Evolutionary conservation across 192 early-diverging fungal genomes (phyloP), one percentile per base, ranked within the genome.

Genomic region (Radiomyces spectabilis): DNA sequence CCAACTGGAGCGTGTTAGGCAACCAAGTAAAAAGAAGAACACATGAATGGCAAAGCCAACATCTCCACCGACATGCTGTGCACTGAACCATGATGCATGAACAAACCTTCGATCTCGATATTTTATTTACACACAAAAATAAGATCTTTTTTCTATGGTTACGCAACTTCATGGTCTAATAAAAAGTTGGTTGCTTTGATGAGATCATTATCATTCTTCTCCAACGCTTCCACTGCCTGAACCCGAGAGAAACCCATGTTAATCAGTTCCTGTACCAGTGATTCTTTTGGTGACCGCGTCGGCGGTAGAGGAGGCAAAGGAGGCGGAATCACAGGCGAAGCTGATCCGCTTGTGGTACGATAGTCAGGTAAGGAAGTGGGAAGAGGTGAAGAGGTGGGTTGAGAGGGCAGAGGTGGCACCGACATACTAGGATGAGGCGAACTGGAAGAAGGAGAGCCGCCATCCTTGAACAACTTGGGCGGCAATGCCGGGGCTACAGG

Each of bases 101-200:
- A n/a, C n/a, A n/a, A n/a, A n/a, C n/a, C n/a, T n/a, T n/a, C n/a
- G n/a, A n/a, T n/a, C n/a, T n/a, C n/a, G n/a, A n/a, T n/a, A n/a
- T n/a, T n/a, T n/a, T n/a, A n/a, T n/a, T n/a, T n/a, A n/a, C n/a
- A n/a, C n/a, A n/a, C n/a, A n/a, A n/a, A n/a, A n/a, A n/a, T n/a
- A n/a, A n/a, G n/a, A n/a, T n/a, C n/a, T n/a, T n/a, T n/a, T n/a
- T n/a, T n/a, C n/a, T n/a, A n/a, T n/a, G n/a, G n/a, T n/a, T n/a
- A n/a, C n/a, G n/a, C n/a, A n/a, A n/a, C n/a, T n/a, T n/a, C n/a
- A 39, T 48, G 51, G 70, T 90, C 88, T 50, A 90, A 72, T 40
- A 90, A 72, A 64, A 85, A 87, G 66, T 90, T 90, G 55, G 81
- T 82, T 1, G 88, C 86, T 65, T 81, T 82, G 35, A 76, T 73